A percentile compares a stretch with the other conserved stretches of the same genome.
phyloP scores from a whole-genome alignment of 2,329 filamentous ascomycete genomes.

The Bertia moriformis region DNA sequence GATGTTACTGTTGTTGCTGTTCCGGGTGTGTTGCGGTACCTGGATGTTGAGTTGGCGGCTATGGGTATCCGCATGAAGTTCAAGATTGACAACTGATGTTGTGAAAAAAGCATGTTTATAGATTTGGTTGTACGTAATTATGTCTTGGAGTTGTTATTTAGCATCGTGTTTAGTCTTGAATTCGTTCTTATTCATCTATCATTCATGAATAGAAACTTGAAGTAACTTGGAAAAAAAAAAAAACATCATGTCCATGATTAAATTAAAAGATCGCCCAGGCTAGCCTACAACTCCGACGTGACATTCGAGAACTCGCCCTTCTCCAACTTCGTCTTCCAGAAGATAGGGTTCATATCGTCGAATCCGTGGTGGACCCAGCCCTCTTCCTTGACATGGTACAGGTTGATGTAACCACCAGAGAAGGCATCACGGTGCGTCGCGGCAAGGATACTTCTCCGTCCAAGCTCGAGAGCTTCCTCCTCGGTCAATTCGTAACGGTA shows the following conservation, averaged over 20 bases:
- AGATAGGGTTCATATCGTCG: slow-evolving; percentile 94
- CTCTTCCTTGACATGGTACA: slow-evolving; percentile 97
- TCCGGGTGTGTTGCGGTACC: slow-evolving; percentile 77
- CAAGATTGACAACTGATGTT: slow-evolving; percentile 23
- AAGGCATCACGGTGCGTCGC: slow-evolving; percentile 97
- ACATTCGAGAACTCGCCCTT: slow-evolving; percentile 98
- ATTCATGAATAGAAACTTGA: too few species aligned
- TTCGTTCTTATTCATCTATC: too few species aligned
- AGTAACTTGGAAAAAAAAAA: too few species aligned
- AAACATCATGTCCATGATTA: too few species aligned
- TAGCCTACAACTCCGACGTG: slow-evolving; percentile 54
- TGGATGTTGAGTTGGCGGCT: slow-evolving; percentile 87
- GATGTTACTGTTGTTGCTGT: slow-evolving; percentile 85
- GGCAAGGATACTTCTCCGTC: slow-evolving; percentile 80
- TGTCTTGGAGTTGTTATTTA: too few species aligned
- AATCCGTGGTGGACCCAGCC: slow-evolving; percentile 99
- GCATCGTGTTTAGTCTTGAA: too few species aligned
- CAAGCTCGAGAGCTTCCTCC: slow-evolving; percentile 81
- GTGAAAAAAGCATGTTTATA: too few species aligned
- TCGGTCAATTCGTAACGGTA: slow-evolving; percentile 79
- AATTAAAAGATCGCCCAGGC: too few species aligned
- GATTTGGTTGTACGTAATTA: too few species aligned
- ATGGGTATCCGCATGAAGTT: slow-evolving; percentile 97
- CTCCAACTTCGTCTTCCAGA: slow-evolving; percentile 98
- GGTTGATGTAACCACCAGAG: slow-evolving; percentile 94